Base-by-base conservation (phyloP, 2,329 filamentous ascomycete species). In the Fusarium incarnatum region DNA sequence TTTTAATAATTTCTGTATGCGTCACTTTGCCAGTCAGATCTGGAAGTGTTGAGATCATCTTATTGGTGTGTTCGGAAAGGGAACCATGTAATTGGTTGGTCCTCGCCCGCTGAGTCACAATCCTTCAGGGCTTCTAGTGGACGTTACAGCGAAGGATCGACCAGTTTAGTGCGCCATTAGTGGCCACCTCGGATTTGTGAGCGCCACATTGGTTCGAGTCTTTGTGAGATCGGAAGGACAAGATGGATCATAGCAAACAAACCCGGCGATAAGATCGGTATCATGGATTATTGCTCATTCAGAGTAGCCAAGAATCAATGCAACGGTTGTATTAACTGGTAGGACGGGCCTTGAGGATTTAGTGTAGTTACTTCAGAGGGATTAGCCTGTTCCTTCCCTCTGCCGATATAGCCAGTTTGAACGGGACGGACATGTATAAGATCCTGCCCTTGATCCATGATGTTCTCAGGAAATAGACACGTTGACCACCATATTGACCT, bases 11-110 rank as follows among this genome's bases (percentile, higher is more conserved):
- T 34, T 9, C 8, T 18, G 32, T 34, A 18, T 10, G 32, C 16
- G 32, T 34, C 32, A 34, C 5, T 3, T 1, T 32, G 15, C 4
- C 15, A 34, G 32, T 34, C 1, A 34, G 32, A 18, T 10, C 16
- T 9, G 16, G 9, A 10, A 18, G 30, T 16, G 3, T 32, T 16
- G 3, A 32, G 30, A 32, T 15, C 3, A 20, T 47, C 10, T 9
- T 22, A 64, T 64, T 64, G 49, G 60, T 2, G 9, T 2, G 28
- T 12, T 64, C 60, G 60, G 60, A 64, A 64, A 64, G 2, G 5
- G 12, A 45, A 40, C 15, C 4, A 32, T 4, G 2, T 30, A 2
- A 64, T 64, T 64, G 60, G 60, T 1, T 6, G 8, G 11, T n/a
- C 4, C 8, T 12, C 25, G 2, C 37, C 30, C 12, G 4, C 9